Evolutionary conservation across 331 rosid genomes (phyloP), one percentile per base, ranked within the genome.

Genomic region (Acacia pycnantha): DNA sequence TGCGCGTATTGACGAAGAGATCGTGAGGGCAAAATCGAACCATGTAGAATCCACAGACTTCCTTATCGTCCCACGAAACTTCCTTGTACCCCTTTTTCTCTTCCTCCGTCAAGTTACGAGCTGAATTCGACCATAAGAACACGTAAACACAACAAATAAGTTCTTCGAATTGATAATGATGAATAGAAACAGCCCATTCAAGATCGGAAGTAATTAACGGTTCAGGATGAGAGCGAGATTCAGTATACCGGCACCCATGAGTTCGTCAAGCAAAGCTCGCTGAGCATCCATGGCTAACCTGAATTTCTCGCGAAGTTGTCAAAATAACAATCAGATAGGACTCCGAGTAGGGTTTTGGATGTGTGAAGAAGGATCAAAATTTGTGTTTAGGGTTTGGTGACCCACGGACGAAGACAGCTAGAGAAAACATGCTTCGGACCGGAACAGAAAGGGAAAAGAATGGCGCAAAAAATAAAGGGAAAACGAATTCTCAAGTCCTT

Each of bases 1-100:
- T 94, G 76, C 99, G 95, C 0, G 99, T 96, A 80, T 96, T 96
- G 84, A 96, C 91, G 71, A 96, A 96, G 73, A 96, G 99, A 91
- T 96, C 98, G 53, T 94, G 99, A 74, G 99, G 99, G 64, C 99
- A 96, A 87, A 96, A 96, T 16, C 99, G 97, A 77, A 96, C 94
- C 99, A 96, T 96, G 85, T 88, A 96, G 87, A 90, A 90, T 70
- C 89, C 94, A 66, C 99, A 96, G 4, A 89, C 98, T 86, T 94
- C 99, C 88, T 91, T 96, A 77, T 92, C 97, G 43, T 96, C 97
- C 99, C 99, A 96, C 6, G 84, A 22, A 24, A 94, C 86, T 87
- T 96, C 99, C 91, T 87, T 96, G 83, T 74, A 90, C 11, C 97
- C 99, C 54, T 88, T 94, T n/a, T 90, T 92, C 91, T 94, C 92